A percentile compares a stretch with the other conserved stretches of the same genome.
These are phyloP conservation scores for Trichosporon sp. DNA, from an alignment of 1,284 basidiomycete species.

Conservation along the genomic window DNA sequence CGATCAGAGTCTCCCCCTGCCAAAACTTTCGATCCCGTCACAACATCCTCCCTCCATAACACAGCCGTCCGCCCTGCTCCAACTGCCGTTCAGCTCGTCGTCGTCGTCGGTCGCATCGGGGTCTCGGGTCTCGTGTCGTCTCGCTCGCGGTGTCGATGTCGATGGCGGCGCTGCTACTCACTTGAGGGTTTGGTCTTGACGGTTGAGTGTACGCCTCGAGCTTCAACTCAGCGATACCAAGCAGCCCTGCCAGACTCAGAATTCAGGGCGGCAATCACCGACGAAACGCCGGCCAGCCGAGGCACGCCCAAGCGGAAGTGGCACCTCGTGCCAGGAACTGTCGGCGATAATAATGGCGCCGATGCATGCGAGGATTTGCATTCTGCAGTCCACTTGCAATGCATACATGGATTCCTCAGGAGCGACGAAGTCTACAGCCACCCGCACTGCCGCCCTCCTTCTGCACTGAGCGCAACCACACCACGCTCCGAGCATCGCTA, in stretches of 20 bases:
- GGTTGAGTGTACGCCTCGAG: slow-evolving; percentile 5
- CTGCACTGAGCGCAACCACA: too few relatives aligned
- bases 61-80: not conserved
- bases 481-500: too few relatives aligned
- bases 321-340: not conserved
- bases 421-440: not conserved
- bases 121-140: not conserved
- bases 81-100: not conserved
- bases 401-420: slow-evolving; percentile 1
- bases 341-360: not conserved
- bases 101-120: not conserved
- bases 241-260: not conserved
- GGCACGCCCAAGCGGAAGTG: not conserved
- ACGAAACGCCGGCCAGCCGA: not conserved
- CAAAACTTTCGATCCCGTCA: not conserved
- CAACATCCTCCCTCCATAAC: not conserved
- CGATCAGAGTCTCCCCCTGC: not conserved
- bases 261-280: slow-evolving; percentile 6
- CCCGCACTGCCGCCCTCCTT: not conserved
- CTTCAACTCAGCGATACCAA: slow-evolving; percentile 2
- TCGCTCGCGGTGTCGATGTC: slow-evolving; percentile 1
- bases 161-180: not conserved
- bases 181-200: slow-evolving; percentile 7
- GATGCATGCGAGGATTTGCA: not conserved
- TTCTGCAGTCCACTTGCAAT: not conserved